phyloP scores from a whole-genome alignment of 306 rosid species.

The Sophora flavescens region DNA sequence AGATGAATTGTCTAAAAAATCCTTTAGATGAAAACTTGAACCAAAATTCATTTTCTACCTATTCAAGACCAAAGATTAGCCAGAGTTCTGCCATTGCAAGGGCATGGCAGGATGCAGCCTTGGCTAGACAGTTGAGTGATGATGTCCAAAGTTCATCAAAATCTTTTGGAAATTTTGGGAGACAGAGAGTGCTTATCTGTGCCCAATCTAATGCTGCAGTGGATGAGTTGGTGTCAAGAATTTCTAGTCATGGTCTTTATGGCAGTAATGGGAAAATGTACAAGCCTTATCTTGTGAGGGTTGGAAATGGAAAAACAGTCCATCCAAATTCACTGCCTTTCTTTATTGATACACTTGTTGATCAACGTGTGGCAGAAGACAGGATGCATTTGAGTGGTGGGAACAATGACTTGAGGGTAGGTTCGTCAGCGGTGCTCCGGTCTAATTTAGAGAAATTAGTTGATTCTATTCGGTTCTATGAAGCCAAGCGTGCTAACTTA shows the following conservation, averaged over 20 bases:
- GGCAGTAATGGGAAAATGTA: constrained; percentile 79
- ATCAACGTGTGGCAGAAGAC: constrained; percentile 84
- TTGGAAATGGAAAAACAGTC: constrained; percentile 89
- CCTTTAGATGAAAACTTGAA: constrained; percentile 49
- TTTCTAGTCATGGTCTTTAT: constrained; percentile 82
- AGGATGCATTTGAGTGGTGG: constrained; percentile 62
- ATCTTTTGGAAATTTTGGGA: constrained; percentile 56
- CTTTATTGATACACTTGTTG: constrained; percentile 92
- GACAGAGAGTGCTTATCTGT: constrained; percentile 89
- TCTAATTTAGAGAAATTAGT: constrained; percentile 81
- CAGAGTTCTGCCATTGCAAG: constrained; percentile 77
- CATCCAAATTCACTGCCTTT: constrained; percentile 91
- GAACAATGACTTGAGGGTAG: constrained; percentile 60
- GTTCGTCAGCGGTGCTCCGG: constrained; percentile 67
- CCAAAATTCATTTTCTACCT: constrained; percentile 52
- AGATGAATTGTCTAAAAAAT: constrained; percentile 47
- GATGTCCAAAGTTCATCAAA: constrained; percentile 62
- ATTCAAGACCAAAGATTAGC: constrained; percentile 58
- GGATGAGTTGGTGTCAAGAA: constrained; percentile 93
- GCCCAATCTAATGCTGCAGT: constrained; percentile 99
- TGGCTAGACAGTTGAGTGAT: constrained; percentile 79
- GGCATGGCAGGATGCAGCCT: constrained; percentile 99
- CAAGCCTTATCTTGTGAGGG: constrained; percentile 97
- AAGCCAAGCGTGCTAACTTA: constrained; percentile 79
- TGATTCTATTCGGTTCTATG: constrained; percentile 79